phyloP scores from a whole-genome alignment of 805 yeast genomes.

The Wickerhamia fluorescens region DNA sequence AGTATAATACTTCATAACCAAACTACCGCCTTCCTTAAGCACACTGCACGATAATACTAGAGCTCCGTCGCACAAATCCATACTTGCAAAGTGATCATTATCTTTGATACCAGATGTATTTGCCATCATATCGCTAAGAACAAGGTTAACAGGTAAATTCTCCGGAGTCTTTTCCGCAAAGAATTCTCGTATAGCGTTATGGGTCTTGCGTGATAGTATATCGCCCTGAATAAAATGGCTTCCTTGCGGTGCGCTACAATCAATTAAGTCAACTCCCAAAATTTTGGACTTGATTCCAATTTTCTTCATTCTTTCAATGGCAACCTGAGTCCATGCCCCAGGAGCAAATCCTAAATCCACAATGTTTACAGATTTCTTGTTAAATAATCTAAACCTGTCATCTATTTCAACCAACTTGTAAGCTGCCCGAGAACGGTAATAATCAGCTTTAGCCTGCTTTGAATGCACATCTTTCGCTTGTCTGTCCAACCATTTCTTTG shows the following conservation, averaged over 20 bases:
- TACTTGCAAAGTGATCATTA: constrained; percentile 76
- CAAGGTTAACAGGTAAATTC: constrained; percentile 24
- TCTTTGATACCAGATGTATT: constrained; percentile 81
- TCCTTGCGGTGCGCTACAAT: constrained; percentile 31
- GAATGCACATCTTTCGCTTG: constrained; percentile 61
- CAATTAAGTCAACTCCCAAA: constrained; percentile 26
- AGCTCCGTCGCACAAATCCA: constrained; percentile 92
- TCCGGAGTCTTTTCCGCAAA: constrained; percentile 25
- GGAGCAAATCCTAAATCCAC: constrained; percentile 60
- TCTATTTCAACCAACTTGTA: constrained; percentile 77
- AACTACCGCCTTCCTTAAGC: constrained; percentile 61
- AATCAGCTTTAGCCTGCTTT: constrained; percentile 54
- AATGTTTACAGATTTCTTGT: constrained; percentile 45
- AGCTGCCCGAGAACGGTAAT: constrained; percentile 82
- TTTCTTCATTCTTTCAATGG: constrained; percentile 9
- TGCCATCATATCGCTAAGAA: constrained; percentile 83
- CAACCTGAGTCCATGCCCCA: constrained; percentile 27
- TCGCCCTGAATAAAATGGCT: constrained; percentile 34
- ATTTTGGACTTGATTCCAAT: constrained; percentile 8
- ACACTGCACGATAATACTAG: constrained; percentile 65
- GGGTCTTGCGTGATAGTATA: constrained; percentile 42
- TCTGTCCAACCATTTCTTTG: constrained; percentile 69
- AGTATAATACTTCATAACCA: constrained; percentile 78
- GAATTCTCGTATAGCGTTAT: constrained; percentile 43
- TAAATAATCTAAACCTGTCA: constrained; percentile 52